Evolutionary conservation across 192 early-diverging fungal species (phyloP).

Genomic region (Coemansia asiatica): DNA sequence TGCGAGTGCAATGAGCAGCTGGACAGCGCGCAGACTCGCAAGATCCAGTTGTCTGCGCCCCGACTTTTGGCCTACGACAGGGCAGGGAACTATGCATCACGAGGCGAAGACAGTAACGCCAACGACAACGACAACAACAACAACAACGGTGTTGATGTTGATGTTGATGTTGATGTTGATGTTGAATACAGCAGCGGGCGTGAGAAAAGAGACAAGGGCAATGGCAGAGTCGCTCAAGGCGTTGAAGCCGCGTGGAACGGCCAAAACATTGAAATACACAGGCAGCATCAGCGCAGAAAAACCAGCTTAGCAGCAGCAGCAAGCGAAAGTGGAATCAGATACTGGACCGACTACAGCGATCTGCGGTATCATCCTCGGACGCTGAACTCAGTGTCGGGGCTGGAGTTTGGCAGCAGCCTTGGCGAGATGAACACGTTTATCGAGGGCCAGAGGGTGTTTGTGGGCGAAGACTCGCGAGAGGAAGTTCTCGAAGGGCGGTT

Average conservation of each 20-base stretch:
- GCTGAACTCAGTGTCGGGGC: conserved; percentile 51
- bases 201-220: not conserved
- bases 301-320: not conserved
- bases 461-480: conserved; percentile 18
- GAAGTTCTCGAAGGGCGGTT: conserved; percentile 46
- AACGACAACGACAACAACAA: conserved; percentile 9
- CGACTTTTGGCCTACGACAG: conserved; percentile 79
- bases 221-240: not conserved
- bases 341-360: conserved; percentile 83
- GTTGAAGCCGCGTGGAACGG: conserved; percentile 18
- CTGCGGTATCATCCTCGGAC: conserved; percentile 75
- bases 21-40: conserved; percentile 43
- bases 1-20: conserved; percentile 43
- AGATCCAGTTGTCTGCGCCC: conserved; percentile 64
- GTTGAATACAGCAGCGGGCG: too few species aligned
- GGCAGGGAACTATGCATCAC: conserved; percentile 59
- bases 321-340: conserved; percentile 13
- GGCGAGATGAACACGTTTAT: conserved; percentile 59
- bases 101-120: conserved; percentile 2
- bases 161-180: too few species aligned
- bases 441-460: conserved; percentile 58
- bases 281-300: conserved; percentile 11
- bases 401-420: conserved; percentile 58
- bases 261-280: conserved; percentile 27
- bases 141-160: not conserved